A percentile compares a stretch with the other conserved stretches of the same genome.
Evolutionary conservation across 176 grass and related monocot genomes (phyloP).

Genomic region (Triticum dicoccoides): DNA sequence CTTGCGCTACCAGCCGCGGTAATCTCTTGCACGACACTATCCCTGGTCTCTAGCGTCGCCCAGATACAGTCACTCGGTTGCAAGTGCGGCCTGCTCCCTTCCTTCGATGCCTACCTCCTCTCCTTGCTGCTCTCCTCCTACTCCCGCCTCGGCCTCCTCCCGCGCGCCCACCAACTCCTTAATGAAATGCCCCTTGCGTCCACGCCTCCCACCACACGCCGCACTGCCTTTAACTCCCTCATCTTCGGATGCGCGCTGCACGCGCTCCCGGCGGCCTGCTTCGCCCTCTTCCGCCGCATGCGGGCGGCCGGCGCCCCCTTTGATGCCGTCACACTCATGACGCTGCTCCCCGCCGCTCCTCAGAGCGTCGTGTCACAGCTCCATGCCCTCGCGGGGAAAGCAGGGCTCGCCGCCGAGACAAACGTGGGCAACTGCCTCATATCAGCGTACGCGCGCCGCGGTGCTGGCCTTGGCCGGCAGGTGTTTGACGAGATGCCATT

Average conservation of each 20-base stretch:
- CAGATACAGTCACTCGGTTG: slow-evolving; percentile 52
- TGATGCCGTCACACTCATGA: slow-evolving; percentile 54
- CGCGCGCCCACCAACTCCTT: slow-evolving; percentile 47
- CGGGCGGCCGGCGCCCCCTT: slow-evolving; percentile 28
- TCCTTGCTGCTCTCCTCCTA: slow-evolving; percentile 49
- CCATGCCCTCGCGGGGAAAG: slow-evolving; percentile 35
- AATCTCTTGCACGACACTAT: slow-evolving; percentile 50
- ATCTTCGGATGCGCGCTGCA: slow-evolving; percentile 53
- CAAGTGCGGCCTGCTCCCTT: slow-evolving; percentile 55
- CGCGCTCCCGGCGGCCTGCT: slow-evolving; percentile 29
- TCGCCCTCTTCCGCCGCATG: slow-evolving; percentile 55
- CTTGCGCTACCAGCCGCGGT: slow-evolving; percentile 54
- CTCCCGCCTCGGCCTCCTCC: slow-evolving; percentile 52
- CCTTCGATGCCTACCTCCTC: slow-evolving; percentile 52
- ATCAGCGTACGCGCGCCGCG: slow-evolving; percentile 36
- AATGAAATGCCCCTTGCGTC: slow-evolving; percentile 49
- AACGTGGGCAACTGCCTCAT: slow-evolving; percentile 58
- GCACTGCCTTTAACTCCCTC: slow-evolving; percentile 66
- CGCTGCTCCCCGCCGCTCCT: slow-evolving; percentile 45
- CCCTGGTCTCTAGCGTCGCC: slow-evolving; percentile 24
- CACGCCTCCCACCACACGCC: slow-evolving; percentile 27
- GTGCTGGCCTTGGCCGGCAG: slow-evolving; percentile 34
- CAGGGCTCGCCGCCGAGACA: background rate
- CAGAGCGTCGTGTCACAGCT: slow-evolving; percentile 37
- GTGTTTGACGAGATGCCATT: slow-evolving; percentile 40